These are phyloP conservation scores for Saururus chinensis DNA, from an alignment of 164 flowering plant species.

Conservation along the genomic window DNA sequence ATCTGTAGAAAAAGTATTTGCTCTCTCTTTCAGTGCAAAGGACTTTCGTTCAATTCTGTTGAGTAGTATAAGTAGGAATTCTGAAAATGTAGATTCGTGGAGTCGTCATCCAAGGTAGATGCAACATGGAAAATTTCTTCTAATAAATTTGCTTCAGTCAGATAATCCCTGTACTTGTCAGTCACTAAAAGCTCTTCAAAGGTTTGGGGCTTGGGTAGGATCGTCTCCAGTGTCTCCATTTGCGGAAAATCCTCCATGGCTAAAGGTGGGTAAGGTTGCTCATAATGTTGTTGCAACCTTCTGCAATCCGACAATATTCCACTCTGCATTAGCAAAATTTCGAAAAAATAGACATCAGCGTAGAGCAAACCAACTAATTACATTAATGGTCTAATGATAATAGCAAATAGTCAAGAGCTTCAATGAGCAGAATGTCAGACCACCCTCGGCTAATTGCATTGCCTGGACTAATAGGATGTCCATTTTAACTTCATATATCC, in stretches of 20 bases:
- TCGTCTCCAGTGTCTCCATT: not conserved
- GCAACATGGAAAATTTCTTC: not conserved
- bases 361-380: no score
- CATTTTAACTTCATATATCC: no score
- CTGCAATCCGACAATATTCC: not conserved
- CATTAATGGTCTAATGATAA: no score
- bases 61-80: not conserved
- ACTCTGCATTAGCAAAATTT: not conserved
- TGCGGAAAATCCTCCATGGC: conserved; percentile 2
- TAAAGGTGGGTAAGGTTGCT: conserved; percentile 1
- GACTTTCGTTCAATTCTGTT: not conserved
- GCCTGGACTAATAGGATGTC: no score
- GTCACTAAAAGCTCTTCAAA: not conserved
- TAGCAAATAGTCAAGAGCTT: no score
- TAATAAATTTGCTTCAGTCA: conserved; percentile 1
- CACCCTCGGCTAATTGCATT: no score
- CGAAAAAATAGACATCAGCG: not conserved
- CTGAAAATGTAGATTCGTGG: not conserved
- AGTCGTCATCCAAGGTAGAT: not conserved
- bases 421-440: no score
- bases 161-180: not conserved
- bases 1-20: no score
- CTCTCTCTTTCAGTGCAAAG: not conserved
- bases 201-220: not conserved
- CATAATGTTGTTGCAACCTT: not conserved